Base-by-base conservation (phyloP, 768 basidiomycete genomes). In the Podaxis sp. region DNA sequence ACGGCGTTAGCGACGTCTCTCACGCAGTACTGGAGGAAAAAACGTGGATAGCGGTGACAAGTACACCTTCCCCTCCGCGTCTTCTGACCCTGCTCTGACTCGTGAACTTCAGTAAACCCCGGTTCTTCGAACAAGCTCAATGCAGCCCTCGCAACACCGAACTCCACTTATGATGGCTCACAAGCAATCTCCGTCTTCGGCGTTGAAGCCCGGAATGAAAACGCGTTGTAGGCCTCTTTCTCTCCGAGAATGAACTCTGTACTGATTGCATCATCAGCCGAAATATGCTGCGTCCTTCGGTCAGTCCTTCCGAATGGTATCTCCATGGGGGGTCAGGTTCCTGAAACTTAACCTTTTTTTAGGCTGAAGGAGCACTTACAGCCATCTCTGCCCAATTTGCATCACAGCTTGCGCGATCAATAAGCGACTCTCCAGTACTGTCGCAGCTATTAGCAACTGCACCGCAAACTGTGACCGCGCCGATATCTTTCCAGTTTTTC, bases 11-110 rank as follows among this genome's bases (percentile, higher is more conserved):
- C 15, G 79, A 84, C 24, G 65, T 89, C 12, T 74, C 74, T 19
- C 33, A 64, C 38, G 79, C 77, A 2, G 73, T 89, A 13, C 62
- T 82, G 30, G 73, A 87, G 44, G 79, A 89, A 60, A 74, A 74
- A 54, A 75, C 75, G 9, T 89, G 87, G 87, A 76, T 73, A 2
- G 85, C 82, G 1, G 72, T 89, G 30, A 73, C 82, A 0, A 79
- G 87, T 86, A 67, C 67, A 81, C 74, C 19, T 44, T 54, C 39
- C 40, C 38, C n/a, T 42, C 60, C 22, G 44, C 30, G 52, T 9
- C 58, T 56, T 22, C 26, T 52, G 2, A 15, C n/a, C 56, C 44
- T 62, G 12, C 59, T 49, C 48, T 52, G 49, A 51, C 44, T 22
- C 15, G 12, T 4, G 2, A 9, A 48, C 64, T 33, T n/a, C 57